These are phyloP conservation scores for Chiua virens DNA, from an alignment of 768 basidiomycete species.

Conservation along the genomic window DNA sequence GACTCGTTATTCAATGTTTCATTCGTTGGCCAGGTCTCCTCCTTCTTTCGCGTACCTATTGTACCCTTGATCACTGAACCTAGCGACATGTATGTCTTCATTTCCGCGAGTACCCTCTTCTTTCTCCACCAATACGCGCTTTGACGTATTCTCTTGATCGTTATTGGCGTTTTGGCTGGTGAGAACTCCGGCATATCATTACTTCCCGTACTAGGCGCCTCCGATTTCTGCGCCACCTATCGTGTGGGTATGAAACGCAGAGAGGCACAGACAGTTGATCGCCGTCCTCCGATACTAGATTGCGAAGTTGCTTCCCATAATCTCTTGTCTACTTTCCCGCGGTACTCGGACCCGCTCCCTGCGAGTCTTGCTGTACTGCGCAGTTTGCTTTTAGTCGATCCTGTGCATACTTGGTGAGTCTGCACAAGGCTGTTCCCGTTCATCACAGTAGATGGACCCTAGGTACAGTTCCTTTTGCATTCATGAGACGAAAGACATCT, in stretches of 20 bases:
- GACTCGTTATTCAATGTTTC: neutral
- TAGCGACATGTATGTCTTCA: constrained; percentile 14
- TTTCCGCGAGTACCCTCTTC: constrained; percentile 18
- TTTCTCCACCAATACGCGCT: neutral
- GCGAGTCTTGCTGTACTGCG: no score
- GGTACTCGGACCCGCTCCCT: constrained; percentile 14
- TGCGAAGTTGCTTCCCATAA: neutral
- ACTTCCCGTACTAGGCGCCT: neutral
- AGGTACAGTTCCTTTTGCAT: constrained; percentile 1
- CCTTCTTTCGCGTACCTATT: constrained; percentile 10
- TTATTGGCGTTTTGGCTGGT: constrained; percentile 1
- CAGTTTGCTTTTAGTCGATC: no score
- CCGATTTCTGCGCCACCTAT: constrained; percentile 21
- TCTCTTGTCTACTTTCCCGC: constrained; percentile 7
- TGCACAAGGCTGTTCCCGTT: no score
- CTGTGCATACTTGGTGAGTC: no score
- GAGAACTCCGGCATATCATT: constrained; percentile 8
- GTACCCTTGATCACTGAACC: constrained; percentile 16
- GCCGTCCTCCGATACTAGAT: constrained; percentile 19
- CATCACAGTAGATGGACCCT: neutral
- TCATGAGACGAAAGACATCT: no score
- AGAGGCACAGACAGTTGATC: constrained; percentile 26
- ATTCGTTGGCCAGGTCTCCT: no score
- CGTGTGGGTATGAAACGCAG: constrained; percentile 18
- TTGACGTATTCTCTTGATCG: constrained; percentile 21